Conservation (phyloP, 371 early-diverging fungal species). For the Entomophthora muscae region DNA sequence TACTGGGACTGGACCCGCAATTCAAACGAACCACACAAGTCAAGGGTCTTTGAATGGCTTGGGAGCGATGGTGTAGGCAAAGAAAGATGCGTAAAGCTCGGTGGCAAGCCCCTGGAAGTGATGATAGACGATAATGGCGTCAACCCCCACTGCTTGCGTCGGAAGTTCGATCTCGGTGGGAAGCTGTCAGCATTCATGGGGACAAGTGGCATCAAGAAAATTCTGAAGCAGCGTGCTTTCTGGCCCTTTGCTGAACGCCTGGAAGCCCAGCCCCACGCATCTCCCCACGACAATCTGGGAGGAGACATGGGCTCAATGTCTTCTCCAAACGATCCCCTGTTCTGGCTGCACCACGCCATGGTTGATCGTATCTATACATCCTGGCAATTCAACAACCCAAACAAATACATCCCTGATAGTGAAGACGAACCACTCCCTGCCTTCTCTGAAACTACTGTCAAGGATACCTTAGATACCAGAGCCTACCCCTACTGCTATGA, state of each 20-base stretch:
- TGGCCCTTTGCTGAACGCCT: conserved; percentile 17
- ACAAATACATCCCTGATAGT: not conserved
- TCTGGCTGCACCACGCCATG: conserved; percentile 5
- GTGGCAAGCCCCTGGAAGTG: not conserved
- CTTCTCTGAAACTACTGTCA: not conserved
- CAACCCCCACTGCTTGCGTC: not conserved
- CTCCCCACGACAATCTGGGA: conserved; percentile 24
- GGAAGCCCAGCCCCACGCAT: conserved; percentile 24
- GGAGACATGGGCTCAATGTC: conserved; percentile 23
- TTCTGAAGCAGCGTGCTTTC: conserved; percentile 15
- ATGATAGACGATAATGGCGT: not conserved
- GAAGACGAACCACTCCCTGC: not conserved
- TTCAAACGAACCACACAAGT: conserved; percentile 11
- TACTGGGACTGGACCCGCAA: conserved; percentile 11
- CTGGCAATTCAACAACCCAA: not conserved
- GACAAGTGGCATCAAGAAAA: conserved; percentile 11
- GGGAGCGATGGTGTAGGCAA: conserved; percentile 1
- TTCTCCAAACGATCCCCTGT: conserved; percentile 7
- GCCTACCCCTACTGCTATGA: not conserved
- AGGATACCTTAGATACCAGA: not conserved
- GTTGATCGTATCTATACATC: not conserved
- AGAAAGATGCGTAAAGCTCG: not conserved
- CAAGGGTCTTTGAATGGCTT: conserved; percentile 9
- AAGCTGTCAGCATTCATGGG: conserved; percentile 17
- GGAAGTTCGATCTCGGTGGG: conserved; percentile 5